phyloP scores from a whole-genome alignment of 176 grass and related monocot genomes.

The Lolium perenne region DNA sequence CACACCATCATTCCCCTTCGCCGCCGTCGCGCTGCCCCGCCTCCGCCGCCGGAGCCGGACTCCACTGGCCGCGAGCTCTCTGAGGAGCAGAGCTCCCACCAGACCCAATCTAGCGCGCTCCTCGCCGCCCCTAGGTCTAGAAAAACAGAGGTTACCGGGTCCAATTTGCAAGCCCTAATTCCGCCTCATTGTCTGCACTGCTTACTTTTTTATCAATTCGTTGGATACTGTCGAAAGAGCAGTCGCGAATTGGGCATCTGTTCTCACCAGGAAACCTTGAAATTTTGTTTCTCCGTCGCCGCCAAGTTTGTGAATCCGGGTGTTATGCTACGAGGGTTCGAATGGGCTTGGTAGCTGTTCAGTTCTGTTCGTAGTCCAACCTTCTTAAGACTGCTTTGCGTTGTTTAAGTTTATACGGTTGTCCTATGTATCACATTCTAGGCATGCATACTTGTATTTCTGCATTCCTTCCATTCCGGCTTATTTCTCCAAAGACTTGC shows the following conservation, averaged over 20 bases:
- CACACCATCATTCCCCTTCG: too few relatives aligned
- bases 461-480: neutral
- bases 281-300: neutral
- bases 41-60: too few relatives aligned
- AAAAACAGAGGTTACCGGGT: too few relatives aligned
- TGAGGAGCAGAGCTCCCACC: too few relatives aligned
- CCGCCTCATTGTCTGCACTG: neutral
- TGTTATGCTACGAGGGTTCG: neutral
- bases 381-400: neutral
- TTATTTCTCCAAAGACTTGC: conserved; percentile 1
- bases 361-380: neutral
- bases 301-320: neutral
- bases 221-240: neutral
- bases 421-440: neutral
- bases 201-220: neutral
- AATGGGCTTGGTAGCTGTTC: neutral
- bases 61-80: too few relatives aligned
- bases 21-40: too few relatives aligned
- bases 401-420: neutral
- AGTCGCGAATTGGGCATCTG: neutral
- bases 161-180: conserved; percentile 3
- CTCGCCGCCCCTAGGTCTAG: too few relatives aligned
- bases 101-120: too few relatives aligned
- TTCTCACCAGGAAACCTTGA: neutral
- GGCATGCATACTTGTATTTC: neutral